Evolutionary conservation across 148 eudicot species (phyloP).

Genomic region (Nyssa sinensis): DNA sequence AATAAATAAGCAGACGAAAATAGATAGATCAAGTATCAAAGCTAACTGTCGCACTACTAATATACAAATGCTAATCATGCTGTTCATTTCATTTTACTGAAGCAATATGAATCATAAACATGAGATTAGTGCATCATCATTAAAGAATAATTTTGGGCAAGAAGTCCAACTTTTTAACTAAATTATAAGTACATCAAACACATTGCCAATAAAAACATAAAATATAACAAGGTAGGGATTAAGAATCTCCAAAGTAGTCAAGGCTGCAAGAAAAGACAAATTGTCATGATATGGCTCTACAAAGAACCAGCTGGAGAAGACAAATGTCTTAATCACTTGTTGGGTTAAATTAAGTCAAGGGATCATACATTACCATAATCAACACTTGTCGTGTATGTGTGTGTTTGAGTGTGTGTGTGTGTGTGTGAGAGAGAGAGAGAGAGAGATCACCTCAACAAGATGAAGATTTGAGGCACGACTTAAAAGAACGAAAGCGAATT

Average conservation of each 20-base stretch:
- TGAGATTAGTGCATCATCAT: background rate
- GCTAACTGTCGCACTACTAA: background rate
- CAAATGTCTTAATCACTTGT: background rate
- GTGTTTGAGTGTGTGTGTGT: too few relatives aligned
- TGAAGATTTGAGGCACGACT: constrained; percentile 93
- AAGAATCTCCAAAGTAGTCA: background rate
- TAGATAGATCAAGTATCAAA: background rate
- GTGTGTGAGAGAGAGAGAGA: constrained; percentile 7
- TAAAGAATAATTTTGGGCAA: background rate
- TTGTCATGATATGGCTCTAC: background rate
- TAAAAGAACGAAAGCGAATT: constrained; percentile 93
- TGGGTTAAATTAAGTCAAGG: background rate
- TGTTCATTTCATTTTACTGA: background rate
- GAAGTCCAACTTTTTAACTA: too few relatives aligned
- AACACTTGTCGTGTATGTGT: too few relatives aligned
- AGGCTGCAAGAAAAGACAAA: background rate
- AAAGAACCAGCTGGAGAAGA: background rate
- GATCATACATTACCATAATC: too few relatives aligned
- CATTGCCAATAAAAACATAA: background rate
- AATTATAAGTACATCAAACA: background rate
- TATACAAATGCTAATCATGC: background rate
- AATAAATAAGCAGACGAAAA: too few relatives aligned
- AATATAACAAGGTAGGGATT: background rate
- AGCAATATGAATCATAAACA: background rate
- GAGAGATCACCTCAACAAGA: constrained; percentile 71